A percentile compares a stretch with the other conserved stretches of the same genome.
Evolutionary conservation across 78 protist species (phyloP).

Genomic region (Dictyostelium capitatum): DNA sequence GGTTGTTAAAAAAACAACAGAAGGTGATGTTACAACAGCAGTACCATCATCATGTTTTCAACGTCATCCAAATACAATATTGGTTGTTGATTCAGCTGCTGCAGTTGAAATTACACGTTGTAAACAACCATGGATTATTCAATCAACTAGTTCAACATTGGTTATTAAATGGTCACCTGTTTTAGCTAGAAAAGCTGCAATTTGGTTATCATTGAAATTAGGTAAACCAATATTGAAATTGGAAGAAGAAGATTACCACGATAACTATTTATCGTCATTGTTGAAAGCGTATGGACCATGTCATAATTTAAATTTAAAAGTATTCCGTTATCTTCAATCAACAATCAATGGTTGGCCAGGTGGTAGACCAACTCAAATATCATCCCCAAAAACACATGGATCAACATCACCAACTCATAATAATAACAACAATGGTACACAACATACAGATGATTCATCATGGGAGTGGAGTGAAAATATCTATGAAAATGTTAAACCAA

Average conservation of each 20-base stretch:
- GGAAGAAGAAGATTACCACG: constrained; percentile 73
- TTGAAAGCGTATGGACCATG: constrained; percentile 67
- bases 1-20: constrained; percentile 43
- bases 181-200: constrained; percentile 62
- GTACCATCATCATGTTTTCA: constrained; percentile 67
- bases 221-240: constrained; percentile 74
- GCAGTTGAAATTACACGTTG: constrained; percentile 71
- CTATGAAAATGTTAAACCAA: constrained; percentile 23
- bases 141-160: constrained; percentile 2
- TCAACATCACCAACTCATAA: neutral
- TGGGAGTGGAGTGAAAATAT: neutral
- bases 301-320: constrained; percentile 76
- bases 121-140: constrained; percentile 74
- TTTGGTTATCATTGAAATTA: constrained; percentile 72
- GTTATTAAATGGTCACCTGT: constrained; percentile 78
- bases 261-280: constrained; percentile 31
- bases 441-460: neutral
- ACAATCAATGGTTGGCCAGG: constrained; percentile 87
- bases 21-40: constrained; percentile 24
- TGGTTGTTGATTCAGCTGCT: constrained; percentile 56
- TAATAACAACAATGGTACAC: neutral
- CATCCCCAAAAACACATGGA: neutral
- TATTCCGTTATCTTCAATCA: constrained; percentile 55
- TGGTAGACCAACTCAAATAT: constrained; percentile 49
- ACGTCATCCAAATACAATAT: constrained; percentile 30